Evolutionary conservation across 805 yeast species (phyloP).

Genomic region (Starmerella sp.): DNA sequence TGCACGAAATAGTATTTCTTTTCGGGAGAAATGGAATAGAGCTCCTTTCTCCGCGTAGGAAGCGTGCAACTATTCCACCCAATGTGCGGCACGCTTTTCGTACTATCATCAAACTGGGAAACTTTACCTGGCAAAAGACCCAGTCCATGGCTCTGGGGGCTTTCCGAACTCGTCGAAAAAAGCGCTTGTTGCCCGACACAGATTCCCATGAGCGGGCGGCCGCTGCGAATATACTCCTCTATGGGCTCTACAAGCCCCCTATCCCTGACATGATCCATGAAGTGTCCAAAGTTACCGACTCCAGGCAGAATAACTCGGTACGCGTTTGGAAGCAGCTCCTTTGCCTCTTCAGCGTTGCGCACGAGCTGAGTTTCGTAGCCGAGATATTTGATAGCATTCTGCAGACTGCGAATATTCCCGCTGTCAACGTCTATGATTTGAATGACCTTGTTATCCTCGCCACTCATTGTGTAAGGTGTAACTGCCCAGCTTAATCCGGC

Average conservation of each 20-base stretch:
- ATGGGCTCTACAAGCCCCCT: conserved; percentile 60
- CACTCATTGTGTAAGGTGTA: neutral
- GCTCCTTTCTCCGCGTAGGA: conserved; percentile 18
- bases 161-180: conserved; percentile 65
- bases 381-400: conserved; percentile 69
- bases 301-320: conserved; percentile 74
- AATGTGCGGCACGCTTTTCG: conserved; percentile 86
- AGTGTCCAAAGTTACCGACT: conserved; percentile 95
- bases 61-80: conserved; percentile 69
- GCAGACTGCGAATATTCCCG: conserved; percentile 82
- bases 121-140: conserved; percentile 45
- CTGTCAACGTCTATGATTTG: conserved; percentile 85
- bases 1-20: conserved; percentile 89
- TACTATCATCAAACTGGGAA: conserved; percentile 46
- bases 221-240: conserved; percentile 53
- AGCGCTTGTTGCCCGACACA: conserved; percentile 93
- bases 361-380: conserved; percentile 46
- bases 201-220: conserved; percentile 87
- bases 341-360: conserved; percentile 21
- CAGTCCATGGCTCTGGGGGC: conserved; percentile 51
- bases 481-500: neutral
- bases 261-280: conserved; percentile 55
- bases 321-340: conserved; percentile 33
- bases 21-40: conserved; percentile 55
- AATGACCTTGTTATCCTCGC: conserved; percentile 29